Percentiles rank a stretch among this genome's conserved stretches.
Conservation (phyloP, 768 basidiomycete species). For the Galerina sulciceps region DNA sequence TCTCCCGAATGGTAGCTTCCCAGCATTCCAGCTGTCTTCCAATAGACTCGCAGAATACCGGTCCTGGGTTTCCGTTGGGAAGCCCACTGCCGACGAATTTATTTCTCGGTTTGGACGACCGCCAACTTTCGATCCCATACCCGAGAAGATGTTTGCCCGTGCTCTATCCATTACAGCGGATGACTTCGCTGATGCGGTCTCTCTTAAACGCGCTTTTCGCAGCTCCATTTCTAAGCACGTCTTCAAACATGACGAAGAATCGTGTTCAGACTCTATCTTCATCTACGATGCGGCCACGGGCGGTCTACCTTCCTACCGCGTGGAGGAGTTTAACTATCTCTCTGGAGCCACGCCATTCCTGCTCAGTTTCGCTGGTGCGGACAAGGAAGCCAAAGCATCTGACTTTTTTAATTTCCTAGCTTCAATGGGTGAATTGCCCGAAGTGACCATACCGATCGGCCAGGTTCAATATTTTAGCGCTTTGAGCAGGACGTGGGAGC, state of each 20-base stretch:
- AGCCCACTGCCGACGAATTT: conserved; percentile 32
- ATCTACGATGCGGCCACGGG: conserved; percentile 41
- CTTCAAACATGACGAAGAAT: conserved; percentile 30
- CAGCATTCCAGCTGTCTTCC: conserved; percentile 31
- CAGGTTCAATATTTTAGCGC: conserved; percentile 39
- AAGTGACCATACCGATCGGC: conserved; percentile 40
- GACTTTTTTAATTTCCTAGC: conserved; percentile 38
- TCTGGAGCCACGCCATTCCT: conserved; percentile 32
- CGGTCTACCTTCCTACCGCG: conserved; percentile 38
- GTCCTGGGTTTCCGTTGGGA: conserved; percentile 37
- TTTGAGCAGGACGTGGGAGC: conserved; percentile 35
- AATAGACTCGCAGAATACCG: conserved; percentile 40
- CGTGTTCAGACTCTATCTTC: conserved; percentile 39
- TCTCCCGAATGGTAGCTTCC: conserved; percentile 32
- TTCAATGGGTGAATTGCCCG: conserved; percentile 42
- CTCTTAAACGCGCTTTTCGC: conserved; percentile 28
- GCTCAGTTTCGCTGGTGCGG: conserved; percentile 21
- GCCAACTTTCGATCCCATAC: conserved; percentile 36
- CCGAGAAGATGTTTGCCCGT: conserved; percentile 32
- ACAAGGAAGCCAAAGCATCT: conserved; percentile 16
- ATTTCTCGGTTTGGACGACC: conserved; percentile 21
- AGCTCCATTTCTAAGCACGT: conserved; percentile 27
- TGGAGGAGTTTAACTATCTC: conserved; percentile 36
- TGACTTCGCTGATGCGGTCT: conserved; percentile 31
- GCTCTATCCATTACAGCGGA: conserved; percentile 26